Conservation (phyloP, 176 grass and related monocot genomes). For the Raddia guianensis region DNA sequence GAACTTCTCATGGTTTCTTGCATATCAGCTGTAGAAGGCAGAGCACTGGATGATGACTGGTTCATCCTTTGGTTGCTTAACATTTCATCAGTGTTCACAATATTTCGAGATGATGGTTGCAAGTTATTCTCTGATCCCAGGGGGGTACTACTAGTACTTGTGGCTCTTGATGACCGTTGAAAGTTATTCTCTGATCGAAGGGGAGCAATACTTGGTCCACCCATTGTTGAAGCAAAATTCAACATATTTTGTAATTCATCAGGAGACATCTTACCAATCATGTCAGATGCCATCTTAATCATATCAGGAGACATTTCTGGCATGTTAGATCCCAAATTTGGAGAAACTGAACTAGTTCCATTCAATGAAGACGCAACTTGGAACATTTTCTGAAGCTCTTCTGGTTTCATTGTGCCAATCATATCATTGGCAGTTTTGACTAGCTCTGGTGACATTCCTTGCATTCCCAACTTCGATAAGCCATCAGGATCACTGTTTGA, state of each 20-base stretch:
- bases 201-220: conserved; percentile 46
- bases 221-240: conserved; percentile 67
- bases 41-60: conserved; percentile 51
- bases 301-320: conserved; percentile 93
- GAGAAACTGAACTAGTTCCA: conserved; percentile 47
- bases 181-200: conserved; percentile 41
- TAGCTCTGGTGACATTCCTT: conserved; percentile 89
- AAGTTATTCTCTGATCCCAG: conserved; percentile 42
- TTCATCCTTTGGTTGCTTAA: conserved; percentile 47
- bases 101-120: conserved; percentile 35
- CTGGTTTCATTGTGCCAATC: conserved; percentile 84
- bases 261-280: conserved; percentile 83
- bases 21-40: conserved; percentile 59
- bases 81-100: conserved; percentile 31
- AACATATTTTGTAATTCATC: conserved; percentile 87
- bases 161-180: conserved; percentile 40
- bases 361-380: conserved; percentile 78
- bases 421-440: conserved; percentile 79
- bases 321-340: conserved; percentile 68
- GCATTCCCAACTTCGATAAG: conserved; percentile 55
- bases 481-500: conserved; percentile 50
- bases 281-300: conserved; percentile 85
- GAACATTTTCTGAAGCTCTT: conserved; percentile 93
- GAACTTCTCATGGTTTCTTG: conserved; percentile 79
- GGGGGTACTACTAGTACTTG: conserved; percentile 3